Conservation (phyloP, 306 rosid genomes). For the Oxytropis ochrocephala region DNA sequence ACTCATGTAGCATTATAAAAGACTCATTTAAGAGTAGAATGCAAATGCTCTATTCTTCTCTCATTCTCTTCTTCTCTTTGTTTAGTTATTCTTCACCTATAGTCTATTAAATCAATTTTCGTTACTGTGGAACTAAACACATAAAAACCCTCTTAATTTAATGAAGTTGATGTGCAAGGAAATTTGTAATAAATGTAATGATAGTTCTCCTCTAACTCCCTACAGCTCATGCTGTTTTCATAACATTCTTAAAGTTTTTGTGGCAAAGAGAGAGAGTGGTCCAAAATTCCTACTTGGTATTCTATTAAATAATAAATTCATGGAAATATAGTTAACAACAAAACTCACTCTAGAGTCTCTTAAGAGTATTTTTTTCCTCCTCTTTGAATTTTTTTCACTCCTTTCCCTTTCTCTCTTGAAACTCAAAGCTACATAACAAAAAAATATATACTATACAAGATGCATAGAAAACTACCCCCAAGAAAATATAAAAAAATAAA, state of each 20-base stretch:
- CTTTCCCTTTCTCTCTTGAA: background rate
- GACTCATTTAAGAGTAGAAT: no score
- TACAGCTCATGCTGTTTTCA: no score
- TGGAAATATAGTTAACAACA: background rate
- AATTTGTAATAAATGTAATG: background rate
- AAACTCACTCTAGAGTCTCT: background rate
- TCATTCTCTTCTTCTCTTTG: no score
- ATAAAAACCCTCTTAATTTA: no score
- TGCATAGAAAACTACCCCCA: slow-evolving; percentile 15
- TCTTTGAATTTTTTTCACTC: background rate
- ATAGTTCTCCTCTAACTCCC: no score
- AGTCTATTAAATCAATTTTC: no score
- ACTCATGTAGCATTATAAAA: no score
- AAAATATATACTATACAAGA: slow-evolving; percentile 31
- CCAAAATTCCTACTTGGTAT: slow-evolving; percentile 7
- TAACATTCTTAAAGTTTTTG: background rate
- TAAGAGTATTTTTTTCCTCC: background rate
- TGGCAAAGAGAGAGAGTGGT: slow-evolving; percentile 21
- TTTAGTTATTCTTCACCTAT: no score
- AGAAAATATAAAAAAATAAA: background rate
- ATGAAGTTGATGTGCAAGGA: background rate
- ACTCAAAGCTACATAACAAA: slow-evolving; percentile 32
- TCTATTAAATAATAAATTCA: background rate
- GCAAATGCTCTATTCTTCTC: no score
- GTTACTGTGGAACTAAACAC: no score